Percentiles rank a stretch among this genome's conserved stretches.
Conservation (phyloP, 2,329 filamentous ascomycete genomes). For the Colletotrichum liaoningense region DNA sequence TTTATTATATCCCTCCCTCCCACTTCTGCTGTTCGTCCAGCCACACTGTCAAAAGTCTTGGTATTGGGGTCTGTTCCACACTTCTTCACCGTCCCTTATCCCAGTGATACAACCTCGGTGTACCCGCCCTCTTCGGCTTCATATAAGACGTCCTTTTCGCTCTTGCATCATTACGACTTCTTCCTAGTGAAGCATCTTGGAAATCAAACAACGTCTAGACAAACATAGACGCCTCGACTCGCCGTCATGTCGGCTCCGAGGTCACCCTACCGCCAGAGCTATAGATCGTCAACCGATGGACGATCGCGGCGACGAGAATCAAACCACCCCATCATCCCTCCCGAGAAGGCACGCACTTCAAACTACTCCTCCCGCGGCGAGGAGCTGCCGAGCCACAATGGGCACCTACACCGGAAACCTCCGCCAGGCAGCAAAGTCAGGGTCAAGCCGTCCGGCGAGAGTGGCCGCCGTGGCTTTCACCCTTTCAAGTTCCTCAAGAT, state of each 20-base stretch:
- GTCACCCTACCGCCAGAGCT: slow-evolving; percentile 29
- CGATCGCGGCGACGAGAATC: slow-evolving; percentile 23
- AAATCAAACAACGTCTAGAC: not conserved
- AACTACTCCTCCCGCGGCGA: not conserved
- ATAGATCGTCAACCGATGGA: slow-evolving; percentile 19
- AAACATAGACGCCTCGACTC: not conserved
- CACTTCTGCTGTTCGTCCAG: not conserved
- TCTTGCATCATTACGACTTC: not conserved
- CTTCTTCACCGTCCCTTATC: slow-evolving; percentile 7
- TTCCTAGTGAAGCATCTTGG: not conserved
- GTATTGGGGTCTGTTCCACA: slow-evolving; percentile 20
- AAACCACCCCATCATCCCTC: slow-evolving; percentile 3
- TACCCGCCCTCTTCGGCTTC: not conserved
- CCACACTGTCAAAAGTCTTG: not conserved
- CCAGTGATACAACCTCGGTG: not conserved
- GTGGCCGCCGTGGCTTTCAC: slow-evolving; percentile 74
- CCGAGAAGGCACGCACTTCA: slow-evolving; percentile 28
- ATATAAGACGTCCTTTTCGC: not conserved
- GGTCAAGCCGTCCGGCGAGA: slow-evolving; percentile 53
- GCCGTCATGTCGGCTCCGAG: slow-evolving; percentile 32
- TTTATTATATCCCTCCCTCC: not conserved
- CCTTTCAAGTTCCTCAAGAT: slow-evolving; percentile 73
- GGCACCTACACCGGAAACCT: slow-evolving; percentile 1
- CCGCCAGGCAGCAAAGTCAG: slow-evolving; percentile 56
- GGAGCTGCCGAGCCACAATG: slow-evolving; percentile 25